Evolutionary conservation across 1,284 basidiomycete genomes (phyloP).

Genomic region (Ceratobasidium papillatum): DNA sequence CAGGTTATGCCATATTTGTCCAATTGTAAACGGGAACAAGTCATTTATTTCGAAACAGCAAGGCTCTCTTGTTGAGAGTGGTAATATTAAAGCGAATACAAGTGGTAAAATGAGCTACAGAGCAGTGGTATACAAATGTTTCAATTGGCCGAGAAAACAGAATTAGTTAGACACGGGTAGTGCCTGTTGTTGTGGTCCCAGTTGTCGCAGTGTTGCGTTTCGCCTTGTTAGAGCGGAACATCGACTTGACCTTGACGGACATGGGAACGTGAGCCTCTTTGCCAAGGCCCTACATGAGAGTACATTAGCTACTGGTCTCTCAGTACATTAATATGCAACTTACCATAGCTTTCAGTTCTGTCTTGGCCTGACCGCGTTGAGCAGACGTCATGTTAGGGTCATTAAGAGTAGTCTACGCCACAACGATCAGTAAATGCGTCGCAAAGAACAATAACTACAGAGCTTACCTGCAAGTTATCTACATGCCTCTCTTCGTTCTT

Average conservation of each 20-base stretch:
- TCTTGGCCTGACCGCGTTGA: constrained; percentile 25
- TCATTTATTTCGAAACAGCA: neutral
- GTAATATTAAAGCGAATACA: neutral
- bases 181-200: constrained; percentile 1
- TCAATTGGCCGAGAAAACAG: neutral
- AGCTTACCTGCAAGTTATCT: constrained; percentile 12
- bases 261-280: constrained; percentile 30
- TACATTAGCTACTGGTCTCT: neutral
- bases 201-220: neutral
- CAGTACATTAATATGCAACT: neutral
- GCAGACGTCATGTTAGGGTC: constrained; percentile 15
- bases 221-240: constrained; percentile 37
- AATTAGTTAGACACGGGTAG: constrained; percentile 15
- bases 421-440: neutral
- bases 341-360: constrained; percentile 36
- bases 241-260: constrained; percentile 35
- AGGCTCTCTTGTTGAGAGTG: no score
- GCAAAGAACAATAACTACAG: neutral
- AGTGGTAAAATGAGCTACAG: neutral
- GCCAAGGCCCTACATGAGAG: constrained; percentile 3
- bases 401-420: constrained; percentile 3
- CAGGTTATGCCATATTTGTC: neutral
- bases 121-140: neutral
- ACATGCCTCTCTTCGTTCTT: constrained; percentile 21
- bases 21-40: neutral